phyloP scores from a whole-genome alignment of 106 monocot species.

The Vanilla planifolia region DNA sequence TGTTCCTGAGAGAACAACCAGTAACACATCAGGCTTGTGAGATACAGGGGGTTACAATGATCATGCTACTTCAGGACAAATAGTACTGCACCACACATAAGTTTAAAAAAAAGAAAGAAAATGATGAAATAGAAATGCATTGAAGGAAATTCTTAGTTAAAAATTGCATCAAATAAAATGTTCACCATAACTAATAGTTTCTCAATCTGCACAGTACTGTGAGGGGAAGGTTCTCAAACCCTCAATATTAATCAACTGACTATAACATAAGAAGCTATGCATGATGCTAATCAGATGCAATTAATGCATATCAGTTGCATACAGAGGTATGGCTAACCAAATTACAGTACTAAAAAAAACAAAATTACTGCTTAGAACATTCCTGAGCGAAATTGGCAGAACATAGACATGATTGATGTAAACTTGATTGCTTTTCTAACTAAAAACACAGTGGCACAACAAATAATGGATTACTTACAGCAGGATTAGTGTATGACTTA shows the following conservation, averaged over 20 bases:
- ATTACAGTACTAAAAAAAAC: too few species aligned
- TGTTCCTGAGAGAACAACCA: slow-evolving; percentile 57
- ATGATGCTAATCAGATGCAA: too few species aligned
- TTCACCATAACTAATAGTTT: not conserved
- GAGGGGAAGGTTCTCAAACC: too few species aligned
- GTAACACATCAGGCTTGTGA: not conserved
- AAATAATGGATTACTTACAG: slow-evolving; percentile 29
- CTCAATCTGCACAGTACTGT: not conserved
- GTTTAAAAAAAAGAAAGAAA: not conserved
- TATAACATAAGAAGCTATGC: too few species aligned
- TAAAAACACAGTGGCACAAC: too few species aligned
- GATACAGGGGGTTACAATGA: not conserved
- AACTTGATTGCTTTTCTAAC: too few species aligned
- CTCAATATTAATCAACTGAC: too few species aligned
- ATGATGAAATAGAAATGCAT: not conserved
- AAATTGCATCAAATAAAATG: not conserved
- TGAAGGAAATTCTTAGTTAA: not conserved
- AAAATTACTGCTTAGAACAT: too few species aligned
- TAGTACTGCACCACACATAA: not conserved
- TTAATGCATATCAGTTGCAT: too few species aligned
- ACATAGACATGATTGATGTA: too few species aligned
- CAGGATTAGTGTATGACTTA: slow-evolving; percentile 60
- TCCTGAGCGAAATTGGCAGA: too few species aligned
- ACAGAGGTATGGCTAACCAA: too few species aligned
- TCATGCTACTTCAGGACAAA: not conserved